Evolutionary conservation across 1,139 yeast genomes (phyloP).

Genomic region (Starmera stellimalicola): DNA sequence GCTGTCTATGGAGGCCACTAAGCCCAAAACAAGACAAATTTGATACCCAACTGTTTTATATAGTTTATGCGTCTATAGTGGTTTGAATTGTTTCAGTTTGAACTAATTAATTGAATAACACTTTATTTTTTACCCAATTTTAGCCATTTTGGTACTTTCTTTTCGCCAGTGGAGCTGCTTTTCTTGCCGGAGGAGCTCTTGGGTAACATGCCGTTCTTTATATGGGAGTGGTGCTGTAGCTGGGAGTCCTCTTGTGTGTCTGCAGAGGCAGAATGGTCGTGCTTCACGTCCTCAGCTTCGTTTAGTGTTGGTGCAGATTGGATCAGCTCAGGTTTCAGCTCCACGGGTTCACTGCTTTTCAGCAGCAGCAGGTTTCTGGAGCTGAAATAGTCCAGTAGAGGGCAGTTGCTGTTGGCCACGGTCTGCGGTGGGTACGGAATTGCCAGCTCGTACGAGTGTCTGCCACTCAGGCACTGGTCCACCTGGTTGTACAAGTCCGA

Average conservation of each 20-base stretch:
- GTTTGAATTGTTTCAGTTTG: too few relatives aligned
- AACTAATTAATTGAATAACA: too few relatives aligned
- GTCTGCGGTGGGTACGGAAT: slow-evolving; percentile 33
- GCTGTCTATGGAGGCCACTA: slow-evolving; percentile 34
- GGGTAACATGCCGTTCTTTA: slow-evolving; percentile 14
- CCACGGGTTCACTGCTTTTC: slow-evolving; percentile 13
- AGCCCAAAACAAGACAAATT: too few relatives aligned
- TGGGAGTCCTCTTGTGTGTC: slow-evolving; percentile 2
- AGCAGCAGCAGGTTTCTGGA: slow-evolving; percentile 25
- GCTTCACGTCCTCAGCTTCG: slow-evolving; percentile 30
- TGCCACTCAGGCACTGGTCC: slow-evolving; percentile 10
- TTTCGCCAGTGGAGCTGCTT: slow-evolving; percentile 4
- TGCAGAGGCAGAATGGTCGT: slow-evolving; percentile 26
- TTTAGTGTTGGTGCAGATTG: slow-evolving; percentile 25
- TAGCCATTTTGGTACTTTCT: slow-evolving; percentile 28
- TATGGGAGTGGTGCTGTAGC: slow-evolving; percentile 2
- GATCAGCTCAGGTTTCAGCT: slow-evolving; percentile 24
- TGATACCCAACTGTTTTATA: too few relatives aligned
- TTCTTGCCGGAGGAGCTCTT: slow-evolving; percentile 3
- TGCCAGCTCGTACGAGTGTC: slow-evolving; percentile 29
- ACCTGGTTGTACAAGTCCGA: slow-evolving; percentile 34
- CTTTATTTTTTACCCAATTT: slow-evolving; percentile 25
- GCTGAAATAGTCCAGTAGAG: slow-evolving; percentile 20
- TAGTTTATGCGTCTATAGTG: too few relatives aligned
- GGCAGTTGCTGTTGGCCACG: slow-evolving; percentile 17